Evolutionary conservation across 805 yeast species (phyloP).

Genomic region (Metschnikowia aberdeeniae): DNA sequence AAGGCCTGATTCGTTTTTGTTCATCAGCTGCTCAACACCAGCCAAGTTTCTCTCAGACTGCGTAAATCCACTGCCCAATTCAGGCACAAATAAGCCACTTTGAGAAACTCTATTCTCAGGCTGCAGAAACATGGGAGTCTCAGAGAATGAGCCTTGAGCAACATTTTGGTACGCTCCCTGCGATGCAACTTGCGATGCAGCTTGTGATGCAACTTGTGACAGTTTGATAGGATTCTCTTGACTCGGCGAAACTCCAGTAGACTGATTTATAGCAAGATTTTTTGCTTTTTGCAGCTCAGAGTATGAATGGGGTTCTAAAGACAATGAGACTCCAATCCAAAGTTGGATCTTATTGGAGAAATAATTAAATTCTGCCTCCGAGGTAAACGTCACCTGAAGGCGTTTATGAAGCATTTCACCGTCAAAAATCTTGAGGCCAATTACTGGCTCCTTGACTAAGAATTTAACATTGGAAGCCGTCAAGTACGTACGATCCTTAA

Average conservation of each 20-base stretch:
- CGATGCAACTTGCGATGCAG: neutral
- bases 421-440: conserved; percentile 18
- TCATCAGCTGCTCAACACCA: neutral
- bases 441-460: conserved; percentile 15
- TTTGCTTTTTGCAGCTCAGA: conserved; percentile 7
- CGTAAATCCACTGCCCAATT: too few species aligned
- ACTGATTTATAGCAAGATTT: neutral
- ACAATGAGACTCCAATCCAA: conserved; percentile 14
- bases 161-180: neutral
- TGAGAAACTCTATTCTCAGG: neutral
- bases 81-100: too few species aligned
- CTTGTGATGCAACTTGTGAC: conserved; percentile 5
- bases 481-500: conserved; percentile 14
- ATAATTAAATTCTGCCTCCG: conserved; percentile 16
- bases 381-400: conserved; percentile 16
- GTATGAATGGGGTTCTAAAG: conserved; percentile 1
- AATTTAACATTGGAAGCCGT: conserved; percentile 14
- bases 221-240: conserved; percentile 2
- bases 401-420: conserved; percentile 17
- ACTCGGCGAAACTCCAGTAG: neutral
- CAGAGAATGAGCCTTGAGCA: neutral
- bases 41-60: too few species aligned
- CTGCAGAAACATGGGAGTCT: neutral
- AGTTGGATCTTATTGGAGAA: conserved; percentile 14
- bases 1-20: neutral